Evolutionary conservation across 2,329 filamentous ascomycete species (phyloP).

Genomic region (Drechslerella coelobrocha): DNA sequence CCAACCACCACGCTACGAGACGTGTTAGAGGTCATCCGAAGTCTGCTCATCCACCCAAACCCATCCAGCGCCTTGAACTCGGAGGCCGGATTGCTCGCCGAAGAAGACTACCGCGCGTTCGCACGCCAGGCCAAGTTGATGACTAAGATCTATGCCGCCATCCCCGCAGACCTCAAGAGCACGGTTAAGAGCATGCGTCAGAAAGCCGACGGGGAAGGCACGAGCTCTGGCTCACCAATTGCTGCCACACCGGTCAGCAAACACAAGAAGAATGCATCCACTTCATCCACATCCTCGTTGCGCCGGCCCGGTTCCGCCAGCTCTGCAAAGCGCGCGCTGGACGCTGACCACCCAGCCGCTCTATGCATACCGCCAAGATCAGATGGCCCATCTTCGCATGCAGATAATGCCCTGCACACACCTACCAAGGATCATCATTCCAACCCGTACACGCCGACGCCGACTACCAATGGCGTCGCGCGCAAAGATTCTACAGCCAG

Average conservation of each 20-base stretch:
- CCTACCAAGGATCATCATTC: slow-evolving; percentile 44
- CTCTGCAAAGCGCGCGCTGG: slow-evolving; percentile 19
- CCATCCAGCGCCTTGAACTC: slow-evolving; percentile 54
- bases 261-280: slow-evolving; percentile 38
- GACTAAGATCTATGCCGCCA: slow-evolving; percentile 53
- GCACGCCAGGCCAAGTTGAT: slow-evolving; percentile 53
- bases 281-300: slow-evolving; percentile 13
- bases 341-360: slow-evolving; percentile 28
- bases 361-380: slow-evolving; percentile 17
- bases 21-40: slow-evolving; percentile 54
- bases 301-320: slow-evolving; percentile 33
- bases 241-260: slow-evolving; percentile 23
- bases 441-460: slow-evolving; percentile 33
- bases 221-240: background rate
- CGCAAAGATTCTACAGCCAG: slow-evolving; percentile 20
- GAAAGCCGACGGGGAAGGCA: slow-evolving; percentile 50
- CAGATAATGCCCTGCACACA: slow-evolving; percentile 38
- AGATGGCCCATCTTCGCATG: slow-evolving; percentile 15
- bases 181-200: slow-evolving; percentile 52
- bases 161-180: slow-evolving; percentile 52
- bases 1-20: slow-evolving; percentile 53
- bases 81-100: slow-evolving; percentile 53
- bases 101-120: slow-evolving; percentile 53
- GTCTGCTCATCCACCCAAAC: slow-evolving; percentile 54
- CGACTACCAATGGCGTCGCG: slow-evolving; percentile 8